phyloP scores from a whole-genome alignment of 1,139 yeast genomes.

The Diutina neorugosa region DNA sequence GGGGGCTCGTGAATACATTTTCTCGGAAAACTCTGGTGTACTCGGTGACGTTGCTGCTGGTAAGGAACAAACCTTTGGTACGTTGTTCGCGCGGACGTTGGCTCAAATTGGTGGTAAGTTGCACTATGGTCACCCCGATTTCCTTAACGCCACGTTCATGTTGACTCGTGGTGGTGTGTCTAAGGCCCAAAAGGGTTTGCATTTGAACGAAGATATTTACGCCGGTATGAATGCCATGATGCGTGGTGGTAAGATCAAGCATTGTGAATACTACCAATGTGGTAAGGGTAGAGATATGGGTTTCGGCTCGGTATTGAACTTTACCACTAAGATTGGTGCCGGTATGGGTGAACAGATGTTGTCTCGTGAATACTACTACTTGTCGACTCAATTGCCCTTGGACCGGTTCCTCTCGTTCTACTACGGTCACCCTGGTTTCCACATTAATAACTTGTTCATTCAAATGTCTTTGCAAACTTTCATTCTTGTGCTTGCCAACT shows the following conservation, averaged over 20 bases:
- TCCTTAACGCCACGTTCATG: conserved; percentile 88
- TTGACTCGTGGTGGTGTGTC: conserved; percentile 99
- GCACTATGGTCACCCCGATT: conserved; percentile 99
- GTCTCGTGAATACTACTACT: conserved; percentile 93
- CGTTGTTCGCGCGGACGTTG: conserved; percentile 91
- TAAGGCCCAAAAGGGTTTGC: conserved; percentile 97
- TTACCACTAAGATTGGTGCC: conserved; percentile 98
- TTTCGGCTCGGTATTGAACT: conserved; percentile 94
- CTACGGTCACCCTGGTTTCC: conserved; percentile 99
- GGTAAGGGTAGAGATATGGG: conserved; percentile 99
- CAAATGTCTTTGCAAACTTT: conserved; percentile 88
- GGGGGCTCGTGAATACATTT: conserved; percentile 98
- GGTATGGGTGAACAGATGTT: conserved; percentile 99
- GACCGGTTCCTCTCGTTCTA: conserved; percentile 96
- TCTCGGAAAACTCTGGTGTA: conserved; percentile 97
- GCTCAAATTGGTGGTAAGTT: conserved; percentile 98
- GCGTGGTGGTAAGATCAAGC: conserved; percentile 99
- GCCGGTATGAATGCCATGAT: conserved; percentile 98
- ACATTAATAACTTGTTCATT: conserved; percentile 90
- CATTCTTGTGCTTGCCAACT: conserved; percentile 82
- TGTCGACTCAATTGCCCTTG: conserved; percentile 93
- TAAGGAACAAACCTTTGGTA: conserved; percentile 99
- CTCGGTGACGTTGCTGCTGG: conserved; percentile 99
- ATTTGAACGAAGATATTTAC: conserved; percentile 96
- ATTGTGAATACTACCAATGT: conserved; percentile 98